Base-by-base conservation (phyloP, 768 basidiomycete genomes). In the Rubroboletus pulcherrimus region DNA sequence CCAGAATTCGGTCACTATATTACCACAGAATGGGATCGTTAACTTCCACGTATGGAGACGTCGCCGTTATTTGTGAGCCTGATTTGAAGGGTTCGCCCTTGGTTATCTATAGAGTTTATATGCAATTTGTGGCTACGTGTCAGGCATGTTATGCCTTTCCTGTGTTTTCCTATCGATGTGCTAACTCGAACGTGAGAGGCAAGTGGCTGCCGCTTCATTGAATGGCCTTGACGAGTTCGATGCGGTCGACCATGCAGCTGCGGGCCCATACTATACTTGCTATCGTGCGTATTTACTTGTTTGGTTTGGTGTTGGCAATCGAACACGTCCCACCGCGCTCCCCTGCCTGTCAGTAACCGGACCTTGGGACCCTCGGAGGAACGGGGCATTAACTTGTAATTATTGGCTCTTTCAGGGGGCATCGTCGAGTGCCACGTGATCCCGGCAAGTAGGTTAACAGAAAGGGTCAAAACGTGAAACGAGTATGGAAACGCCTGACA, bases 381-480 rank as follows among this genome's bases (percentile, higher is more conserved):
- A 40, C 39, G 33, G 37, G 29, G 21, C 26, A 26, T 26, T 26
- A 26, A 26, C 26, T 26, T 26, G 3, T 26, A 38, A 31, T 38
- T 11, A 24, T 48, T 44, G 53, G 38, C 37, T 45, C 48, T 43
- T 41, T 53, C 55, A 46, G 51, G 51, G 51, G 1, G 45, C 42
- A 19, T 34, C 29, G 54, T 42, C 46, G 21, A 52, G 44, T 10
- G 10, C 51, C 65, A 63, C 55, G 65, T 63, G 65, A 66, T 63
- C n/a, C 53, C 65, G 66, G 65, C 64, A 68, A 66, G 61, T 58
- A 66, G 51, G 65, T 48, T 44, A 47, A 45, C 24, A 49, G 48
- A 60, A 66, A 63, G 58, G 61, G 58, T 55, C 50, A 34, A 33
- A 51, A 58, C 46, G 53, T 66, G 64, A 66, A 66, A 67, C 66